phyloP scores from a whole-genome alignment of 2,329 filamentous ascomycete genomes.

The Alternaria atra region DNA sequence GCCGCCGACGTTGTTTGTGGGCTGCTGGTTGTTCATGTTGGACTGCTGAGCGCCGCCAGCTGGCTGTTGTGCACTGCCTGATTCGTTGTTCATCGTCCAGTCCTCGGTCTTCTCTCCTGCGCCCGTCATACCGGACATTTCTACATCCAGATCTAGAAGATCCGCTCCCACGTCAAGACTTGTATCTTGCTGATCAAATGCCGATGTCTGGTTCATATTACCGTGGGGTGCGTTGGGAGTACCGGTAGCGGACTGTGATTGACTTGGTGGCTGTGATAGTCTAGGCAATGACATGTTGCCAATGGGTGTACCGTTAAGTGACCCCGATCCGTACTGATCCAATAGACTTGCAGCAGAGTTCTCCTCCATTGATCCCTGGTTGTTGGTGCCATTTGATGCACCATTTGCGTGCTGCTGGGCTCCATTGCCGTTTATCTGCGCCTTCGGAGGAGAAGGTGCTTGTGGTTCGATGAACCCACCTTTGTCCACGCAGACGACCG shows the following conservation, averaged over 20 bases:
- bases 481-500: slow-evolving; percentile 76
- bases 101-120: slow-evolving; percentile 46
- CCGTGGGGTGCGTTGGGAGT: slow-evolving; percentile 59
- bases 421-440: slow-evolving; percentile 44
- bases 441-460: slow-evolving; percentile 37
- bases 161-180: slow-evolving; percentile 43
- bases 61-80: slow-evolving; percentile 29
- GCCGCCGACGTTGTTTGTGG: slow-evolving; percentile 24
- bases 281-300: slow-evolving; percentile 69
- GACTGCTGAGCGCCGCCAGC: slow-evolving; percentile 27
- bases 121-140: slow-evolving; percentile 66
- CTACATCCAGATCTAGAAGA: slow-evolving; percentile 57
- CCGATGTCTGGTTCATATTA: slow-evolving; percentile 31
- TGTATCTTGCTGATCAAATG: slow-evolving; percentile 37
- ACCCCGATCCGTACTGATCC: slow-evolving; percentile 72
- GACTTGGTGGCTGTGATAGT: slow-evolving; percentile 62
- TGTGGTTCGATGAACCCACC: slow-evolving; percentile 74
- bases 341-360: slow-evolving; percentile 67
- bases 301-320: slow-evolving; percentile 67
- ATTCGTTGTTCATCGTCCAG: slow-evolving; percentile 47
- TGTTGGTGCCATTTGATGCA: slow-evolving; percentile 42
- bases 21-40: slow-evolving; percentile 26
- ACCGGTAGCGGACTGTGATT: slow-evolving; percentile 65
- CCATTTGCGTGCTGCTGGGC: slow-evolving; percentile 41
- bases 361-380: slow-evolving; percentile 46